A percentile compares a stretch with the other conserved stretches of the same genome.
These are phyloP conservation scores for Polygonum aviculare DNA, from an alignment of 148 eudicot genomes.

Conservation along the genomic window DNA sequence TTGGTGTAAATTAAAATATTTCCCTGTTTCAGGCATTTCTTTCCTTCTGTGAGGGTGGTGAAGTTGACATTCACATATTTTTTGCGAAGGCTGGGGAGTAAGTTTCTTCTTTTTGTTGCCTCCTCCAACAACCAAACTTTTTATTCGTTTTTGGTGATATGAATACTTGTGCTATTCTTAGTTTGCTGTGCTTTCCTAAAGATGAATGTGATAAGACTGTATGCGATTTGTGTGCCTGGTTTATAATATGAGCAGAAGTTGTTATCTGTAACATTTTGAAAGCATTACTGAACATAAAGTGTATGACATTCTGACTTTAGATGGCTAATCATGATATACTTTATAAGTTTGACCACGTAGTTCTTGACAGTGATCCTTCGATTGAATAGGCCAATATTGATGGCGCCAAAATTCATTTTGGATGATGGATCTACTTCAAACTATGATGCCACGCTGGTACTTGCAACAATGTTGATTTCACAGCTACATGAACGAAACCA, in stretches of 20 bases:
- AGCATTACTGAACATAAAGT: neutral
- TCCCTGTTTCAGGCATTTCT: conserved; percentile 72
- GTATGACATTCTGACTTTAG: neutral
- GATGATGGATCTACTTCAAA: conserved; percentile 76
- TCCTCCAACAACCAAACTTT: neutral
- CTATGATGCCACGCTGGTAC: conserved; percentile 91
- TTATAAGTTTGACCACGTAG: neutral
- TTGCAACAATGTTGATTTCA: conserved; percentile 92
- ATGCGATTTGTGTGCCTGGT: neutral
- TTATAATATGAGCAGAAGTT: neutral
- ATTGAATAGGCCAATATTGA: conserved; percentile 73
- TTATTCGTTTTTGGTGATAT: neutral
- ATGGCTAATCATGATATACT: neutral
- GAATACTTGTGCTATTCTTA: neutral
- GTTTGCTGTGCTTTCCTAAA: conserved; percentile 3
- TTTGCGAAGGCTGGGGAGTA: conserved; percentile 99
- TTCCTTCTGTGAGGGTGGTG: conserved; percentile 88
- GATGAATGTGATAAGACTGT: neutral
- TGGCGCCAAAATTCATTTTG: conserved; percentile 84
- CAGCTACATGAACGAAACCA: conserved; percentile 64
- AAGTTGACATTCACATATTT: conserved; percentile 78
- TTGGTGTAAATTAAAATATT: neutral
- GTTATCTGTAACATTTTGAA: neutral
- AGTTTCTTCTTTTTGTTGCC: conserved; percentile 17
- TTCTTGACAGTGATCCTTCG: neutral